Evolutionary conservation across 2,329 filamentous ascomycete genomes (phyloP).

Genomic region (Fusarium torulosum): DNA sequence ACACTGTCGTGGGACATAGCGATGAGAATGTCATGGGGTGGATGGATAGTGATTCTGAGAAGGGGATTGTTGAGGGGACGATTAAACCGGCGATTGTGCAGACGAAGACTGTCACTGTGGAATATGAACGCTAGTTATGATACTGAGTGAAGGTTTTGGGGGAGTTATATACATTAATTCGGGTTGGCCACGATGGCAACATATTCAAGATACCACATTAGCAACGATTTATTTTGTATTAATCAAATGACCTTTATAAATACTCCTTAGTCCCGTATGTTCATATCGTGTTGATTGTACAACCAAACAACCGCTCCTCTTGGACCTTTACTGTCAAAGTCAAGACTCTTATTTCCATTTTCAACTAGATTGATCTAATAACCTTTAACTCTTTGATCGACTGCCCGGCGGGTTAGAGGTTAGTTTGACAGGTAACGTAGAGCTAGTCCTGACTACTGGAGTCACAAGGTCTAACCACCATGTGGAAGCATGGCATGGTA

Average conservation of each 20-base stretch:
- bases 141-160: neutral
- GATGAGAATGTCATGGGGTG: constrained; percentile 35
- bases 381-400: neutral
- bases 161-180: neutral
- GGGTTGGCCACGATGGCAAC: neutral
- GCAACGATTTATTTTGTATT: constrained; percentile 8
- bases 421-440: constrained; percentile 7
- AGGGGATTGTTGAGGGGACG: constrained; percentile 28
- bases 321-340: neutral
- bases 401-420: neutral
- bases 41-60: constrained; percentile 43
- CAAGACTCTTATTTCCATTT: neutral
- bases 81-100: constrained; percentile 40
- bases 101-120: constrained; percentile 42
- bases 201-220: constrained; percentile 18
- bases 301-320: neutral
- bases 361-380: neutral
- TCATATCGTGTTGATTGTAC: neutral
- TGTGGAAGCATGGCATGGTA: neutral
- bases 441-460: neutral
- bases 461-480: neutral
- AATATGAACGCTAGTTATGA: constrained; percentile 30
- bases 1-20: constrained; percentile 21
- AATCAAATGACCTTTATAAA: neutral
- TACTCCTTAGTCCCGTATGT: too few species aligned